Conservation (phyloP, 805 yeast species). For the Candida sonorensis region DNA sequence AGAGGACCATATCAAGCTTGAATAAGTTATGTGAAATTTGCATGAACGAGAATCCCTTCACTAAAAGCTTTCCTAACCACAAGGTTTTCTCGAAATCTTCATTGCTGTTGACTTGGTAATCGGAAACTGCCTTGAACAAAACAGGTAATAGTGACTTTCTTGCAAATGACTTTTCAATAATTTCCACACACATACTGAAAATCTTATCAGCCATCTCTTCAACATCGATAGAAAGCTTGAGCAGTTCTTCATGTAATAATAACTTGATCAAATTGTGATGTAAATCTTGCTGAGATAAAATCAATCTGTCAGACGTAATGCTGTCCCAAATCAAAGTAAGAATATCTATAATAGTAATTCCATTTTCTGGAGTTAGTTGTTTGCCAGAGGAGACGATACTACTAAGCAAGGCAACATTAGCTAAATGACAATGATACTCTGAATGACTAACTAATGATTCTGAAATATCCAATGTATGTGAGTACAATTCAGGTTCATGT, state of each 20-base stretch:
- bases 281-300: conserved; percentile 56
- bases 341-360: conserved; percentile 23
- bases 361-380: conserved; percentile 10
- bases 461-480: conserved; percentile 7
- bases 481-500: conserved; percentile 2
- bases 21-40: conserved; percentile 55
- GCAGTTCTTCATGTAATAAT: conserved; percentile 34
- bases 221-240: conserved; percentile 31
- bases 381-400: conserved; percentile 3
- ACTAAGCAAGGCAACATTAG: conserved; percentile 11
- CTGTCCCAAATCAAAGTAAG: conserved; percentile 49
- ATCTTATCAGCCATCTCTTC: conserved; percentile 24
- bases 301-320: conserved; percentile 50
- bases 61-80: conserved; percentile 50
- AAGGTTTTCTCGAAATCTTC: conserved; percentile 30
- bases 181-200: conserved; percentile 31
- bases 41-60: conserved; percentile 36
- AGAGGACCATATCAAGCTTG: conserved; percentile 52
- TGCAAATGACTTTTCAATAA: conserved; percentile 44
- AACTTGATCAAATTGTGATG: conserved; percentile 54
- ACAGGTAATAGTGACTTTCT: conserved; percentile 66
- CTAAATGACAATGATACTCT: conserved; percentile 13
- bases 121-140: conserved; percentile 39
- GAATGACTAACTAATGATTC: conserved; percentile 10
- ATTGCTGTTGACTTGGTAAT: conserved; percentile 32